Evolutionary conservation across 2,329 filamentous ascomycete species (phyloP).

Genomic region (Fusarium longipes): DNA sequence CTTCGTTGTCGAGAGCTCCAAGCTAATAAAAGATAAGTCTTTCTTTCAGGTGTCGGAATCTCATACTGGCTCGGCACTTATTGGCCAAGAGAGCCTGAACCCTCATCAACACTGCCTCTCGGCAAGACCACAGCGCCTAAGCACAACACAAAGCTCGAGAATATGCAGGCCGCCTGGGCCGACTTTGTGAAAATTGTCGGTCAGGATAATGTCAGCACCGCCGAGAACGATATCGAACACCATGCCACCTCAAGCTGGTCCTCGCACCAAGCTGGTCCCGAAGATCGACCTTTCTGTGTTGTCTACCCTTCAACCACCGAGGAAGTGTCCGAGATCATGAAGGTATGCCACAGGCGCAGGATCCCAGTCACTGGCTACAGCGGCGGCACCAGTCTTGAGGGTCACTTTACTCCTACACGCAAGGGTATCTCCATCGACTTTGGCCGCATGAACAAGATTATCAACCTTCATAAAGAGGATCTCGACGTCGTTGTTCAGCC

Average conservation of each 20-base stretch:
- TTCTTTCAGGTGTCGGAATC: conserved; percentile 62
- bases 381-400: conserved; percentile 89
- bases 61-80: conserved; percentile 71
- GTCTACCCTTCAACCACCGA: conserved; percentile 82
- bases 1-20: background rate
- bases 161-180: conserved; percentile 76
- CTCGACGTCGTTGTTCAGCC: conserved; percentile 82
- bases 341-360: conserved; percentile 81
- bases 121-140: conserved; percentile 60
- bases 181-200: conserved; percentile 74
- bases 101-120: conserved; percentile 70
- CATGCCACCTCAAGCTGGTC: conserved; percentile 74
- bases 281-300: conserved; percentile 72
- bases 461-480: conserved; percentile 81
- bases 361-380: conserved; percentile 91
- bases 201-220: conserved; percentile 72
- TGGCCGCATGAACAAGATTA: conserved; percentile 82
- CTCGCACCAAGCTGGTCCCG: conserved; percentile 62
- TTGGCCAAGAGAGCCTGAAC: conserved; percentile 61
- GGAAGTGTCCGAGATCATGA: conserved; percentile 88
- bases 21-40: conserved; percentile 54
- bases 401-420: conserved; percentile 84
- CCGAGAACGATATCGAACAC: conserved; percentile 63
- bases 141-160: conserved; percentile 69
- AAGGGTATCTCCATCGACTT: conserved; percentile 91